Base-by-base conservation (phyloP, 192 early-diverging fungal species). In the Backusella tuberculispora region DNA sequence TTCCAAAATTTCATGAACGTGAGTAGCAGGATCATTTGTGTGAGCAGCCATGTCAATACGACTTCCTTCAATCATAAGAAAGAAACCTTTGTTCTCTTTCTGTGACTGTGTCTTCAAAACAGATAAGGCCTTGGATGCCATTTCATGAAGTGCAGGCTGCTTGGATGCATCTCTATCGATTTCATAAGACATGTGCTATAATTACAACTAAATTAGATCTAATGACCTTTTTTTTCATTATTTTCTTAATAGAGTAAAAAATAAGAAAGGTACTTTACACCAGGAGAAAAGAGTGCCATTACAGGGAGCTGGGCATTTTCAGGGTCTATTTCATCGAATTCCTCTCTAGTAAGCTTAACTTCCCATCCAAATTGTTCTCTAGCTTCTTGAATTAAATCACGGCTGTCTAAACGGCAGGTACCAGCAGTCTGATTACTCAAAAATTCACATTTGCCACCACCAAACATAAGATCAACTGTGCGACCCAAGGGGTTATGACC, bases 11-110 rank as follows among this genome's bases (percentile, higher is more conserved):
- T 90, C 89, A 68, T 79, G 87, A 5, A 90, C 41, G 71, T 90
- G 89, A 17, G 84, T 71, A 40, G 86, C 89, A 0, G 88, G 83
- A 53, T 90, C 89, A 71, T 90, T 90, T 24, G 75, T 69, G 47
- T 89, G 88, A 0, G 77, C 86, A 2, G 87, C 87, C 82, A 85
- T 84, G 64, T 88, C 88, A 48, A 90, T 90, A 4, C 88, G 81
- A 50, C 86, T 85, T 3, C 88, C 87, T 78, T 90, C 88, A 66
- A 90, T 82, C 88, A 90, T 87, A 4, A 90, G 6, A 21, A 90
- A 87, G 74, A 90, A 90, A 0, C 87, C 88, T 34, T 24, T 73
- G 4, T 71, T 74, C 4, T 73, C 13, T 65, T 74, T 21, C 44
- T 50, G 29, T 2, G 64, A 64, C 4, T 80, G 69, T 15, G 42